A percentile compares a stretch with the other conserved stretches of the same genome.
These are phyloP conservation scores for Dittrichia graveolens DNA, from an alignment of 129 eudicot genomes.

Conservation along the genomic window DNA sequence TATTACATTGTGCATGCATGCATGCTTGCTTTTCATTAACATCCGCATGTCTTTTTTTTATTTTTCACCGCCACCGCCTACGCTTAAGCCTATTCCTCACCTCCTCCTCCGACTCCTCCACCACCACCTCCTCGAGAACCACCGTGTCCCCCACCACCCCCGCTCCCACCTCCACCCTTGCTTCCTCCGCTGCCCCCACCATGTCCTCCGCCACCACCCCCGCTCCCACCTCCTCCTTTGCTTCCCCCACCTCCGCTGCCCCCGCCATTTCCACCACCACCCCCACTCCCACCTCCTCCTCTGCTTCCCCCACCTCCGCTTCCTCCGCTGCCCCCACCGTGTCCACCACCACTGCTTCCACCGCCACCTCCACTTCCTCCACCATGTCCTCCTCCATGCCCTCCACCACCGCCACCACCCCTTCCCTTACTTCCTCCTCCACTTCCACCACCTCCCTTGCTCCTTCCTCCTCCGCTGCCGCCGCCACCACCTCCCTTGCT, in stretches of 20 bases:
- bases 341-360: neutral
- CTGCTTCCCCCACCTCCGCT: neutral
- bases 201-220: neutral
- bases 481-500: neutral
- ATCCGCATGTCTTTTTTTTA: neutral
- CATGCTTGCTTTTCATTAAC: neutral
- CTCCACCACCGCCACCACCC: neutral
- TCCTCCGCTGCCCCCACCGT: neutral
- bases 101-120: constrained; percentile 3
- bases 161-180: neutral
- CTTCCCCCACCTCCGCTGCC: neutral
- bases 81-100: too few relatives aligned
- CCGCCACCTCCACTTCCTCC: neutral
- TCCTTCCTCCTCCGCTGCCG: neutral
- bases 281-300: neutral
- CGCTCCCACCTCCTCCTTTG: neutral
- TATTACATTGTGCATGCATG: constrained; percentile 7
- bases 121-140: too few relatives aligned
- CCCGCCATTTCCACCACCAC: too few relatives aligned
- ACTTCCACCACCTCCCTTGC: neutral
- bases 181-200: constrained; percentile 3
- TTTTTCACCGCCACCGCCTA: too few relatives aligned
- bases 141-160: neutral
- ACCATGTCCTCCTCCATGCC: neutral
- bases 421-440: neutral